A percentile compares a stretch with the other conserved stretches of the same genome.
These are phyloP conservation scores for Cardamine chenopodiifolia DNA, from an alignment of 345 rosid genomes.

Conservation along the genomic window DNA sequence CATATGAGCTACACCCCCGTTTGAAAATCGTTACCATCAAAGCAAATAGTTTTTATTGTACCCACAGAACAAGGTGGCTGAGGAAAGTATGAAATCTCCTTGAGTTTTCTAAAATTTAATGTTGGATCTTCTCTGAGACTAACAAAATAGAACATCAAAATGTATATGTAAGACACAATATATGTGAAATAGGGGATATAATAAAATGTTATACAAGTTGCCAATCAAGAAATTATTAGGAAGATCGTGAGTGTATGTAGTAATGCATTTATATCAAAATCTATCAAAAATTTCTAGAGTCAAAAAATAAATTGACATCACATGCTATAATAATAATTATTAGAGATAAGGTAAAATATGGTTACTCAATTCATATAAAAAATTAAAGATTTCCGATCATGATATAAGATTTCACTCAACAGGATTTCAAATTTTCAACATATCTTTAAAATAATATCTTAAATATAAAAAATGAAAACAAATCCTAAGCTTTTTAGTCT, in stretches of 20 bases:
- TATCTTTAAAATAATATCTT: neutral
- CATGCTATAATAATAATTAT: neutral
- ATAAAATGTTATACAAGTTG: neutral
- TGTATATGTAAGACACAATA: neutral
- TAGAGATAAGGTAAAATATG: neutral
- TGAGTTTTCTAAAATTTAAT: neutral
- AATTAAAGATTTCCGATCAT: neutral
- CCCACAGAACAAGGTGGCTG: no score
- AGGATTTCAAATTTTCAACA: constrained; percentile 20
- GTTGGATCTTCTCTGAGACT: neutral
- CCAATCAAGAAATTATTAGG: neutral
- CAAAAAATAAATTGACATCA: neutral
- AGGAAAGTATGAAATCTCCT: neutral
- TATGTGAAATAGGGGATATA: neutral
- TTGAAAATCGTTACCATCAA: neutral
- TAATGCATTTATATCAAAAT: neutral
- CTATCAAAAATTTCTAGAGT: neutral
- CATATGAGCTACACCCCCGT: constrained; percentile 41
- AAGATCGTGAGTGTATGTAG: neutral
- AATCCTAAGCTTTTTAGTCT: neutral
- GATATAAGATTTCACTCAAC: neutral
- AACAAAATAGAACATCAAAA: neutral
- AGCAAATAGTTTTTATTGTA: neutral
- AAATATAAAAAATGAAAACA: neutral
- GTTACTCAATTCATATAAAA: neutral